A percentile compares a stretch with the other conserved stretches of the same genome.
phyloP scores from a whole-genome alignment of 192 early-diverging fungal genomes.

The Coemansia sp. region DNA sequence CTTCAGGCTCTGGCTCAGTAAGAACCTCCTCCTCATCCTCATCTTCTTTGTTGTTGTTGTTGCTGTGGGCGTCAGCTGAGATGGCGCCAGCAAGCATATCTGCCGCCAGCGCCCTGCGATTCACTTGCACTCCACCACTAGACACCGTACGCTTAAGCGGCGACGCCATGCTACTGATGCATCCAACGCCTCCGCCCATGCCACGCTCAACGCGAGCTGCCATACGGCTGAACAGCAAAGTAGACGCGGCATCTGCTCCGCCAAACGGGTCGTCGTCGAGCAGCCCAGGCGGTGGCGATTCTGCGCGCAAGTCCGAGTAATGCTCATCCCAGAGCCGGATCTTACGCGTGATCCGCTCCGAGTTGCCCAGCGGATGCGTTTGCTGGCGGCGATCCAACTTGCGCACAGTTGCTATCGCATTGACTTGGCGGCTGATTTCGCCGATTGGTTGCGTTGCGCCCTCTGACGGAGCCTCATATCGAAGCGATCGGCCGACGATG shows the following conservation, averaged over 20 bases:
- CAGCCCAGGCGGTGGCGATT: conserved; percentile 29
- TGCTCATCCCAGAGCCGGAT: conserved; percentile 44
- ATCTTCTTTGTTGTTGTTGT: not conserved
- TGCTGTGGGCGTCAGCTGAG: not conserved
- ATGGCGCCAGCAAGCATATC: not conserved
- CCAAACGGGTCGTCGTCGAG: conserved; percentile 1
- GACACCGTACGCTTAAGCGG: conserved; percentile 46
- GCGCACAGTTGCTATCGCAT: not conserved
- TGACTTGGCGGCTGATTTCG: not conserved
- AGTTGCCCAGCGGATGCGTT: conserved; percentile 1
- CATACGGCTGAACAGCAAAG: conserved; percentile 1
- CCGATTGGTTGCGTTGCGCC: not conserved
- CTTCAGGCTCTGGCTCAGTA: conserved; percentile 8
- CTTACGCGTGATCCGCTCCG: conserved; percentile 18
- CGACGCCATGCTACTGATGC: conserved; percentile 9
- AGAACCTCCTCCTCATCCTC: not conserved
- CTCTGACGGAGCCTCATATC: conserved; percentile 30
- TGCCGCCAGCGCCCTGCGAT: not conserved
- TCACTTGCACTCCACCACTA: conserved; percentile 1
- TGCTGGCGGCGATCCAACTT: not conserved
- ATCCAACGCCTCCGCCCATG: not conserved
- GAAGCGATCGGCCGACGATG: conserved; percentile 44
- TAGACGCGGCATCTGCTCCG: not conserved
- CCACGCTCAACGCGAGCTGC: not conserved
- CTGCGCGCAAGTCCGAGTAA: conserved; percentile 27